Evolutionary conservation across 2,329 filamentous ascomycete species (phyloP), one percentile per base, ranked within the genome.

Genomic region (Thermomyces lanuginosus): DNA sequence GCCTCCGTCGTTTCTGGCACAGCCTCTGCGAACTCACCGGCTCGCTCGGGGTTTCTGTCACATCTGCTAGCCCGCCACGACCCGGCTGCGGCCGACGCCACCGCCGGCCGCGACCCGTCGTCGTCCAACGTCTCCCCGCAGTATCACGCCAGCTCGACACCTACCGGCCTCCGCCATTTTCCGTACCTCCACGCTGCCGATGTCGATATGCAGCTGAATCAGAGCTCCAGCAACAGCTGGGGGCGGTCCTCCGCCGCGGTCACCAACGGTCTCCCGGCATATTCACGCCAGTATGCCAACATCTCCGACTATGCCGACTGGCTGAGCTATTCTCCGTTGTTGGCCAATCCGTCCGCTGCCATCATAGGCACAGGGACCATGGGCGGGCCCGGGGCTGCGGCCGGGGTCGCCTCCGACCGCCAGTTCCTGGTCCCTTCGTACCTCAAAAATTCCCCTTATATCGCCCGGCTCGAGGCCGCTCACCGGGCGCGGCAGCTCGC

Each of bases 391-490:
- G 9, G 6, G 12, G 20, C 14, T 19, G 23, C 13, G 11, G 26
- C n/a, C 11, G 21, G 7, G 5, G 23, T 8, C n/a, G 17, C 10
- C 25, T 22, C 34, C 42, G 41, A 41, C 30, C 43, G 50, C 35
- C 37, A 22, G 31, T 86, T 86, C 60, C 83, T 92, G 51, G 66
- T 75, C 7, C 86, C 86, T 1, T 83, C 81, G 4, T 93, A 93
- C 53, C 66, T 95, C 22, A 63, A 65, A 39, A 70, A 70, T 20
- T 86, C 82, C 8, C 69, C 72, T 43, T 84, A 92, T 51, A 71
- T 86, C 28, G 68, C 76, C 41, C 73, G 69, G 47, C 63, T 93
- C 24, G 71, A 78, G 41, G 72, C 80, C 34, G 69, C 67, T 31
- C 67, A 83, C 48, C 68, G 62, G 47, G 64, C 67, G 24, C 78